A percentile compares a stretch with the other conserved stretches of the same genome.
phyloP scores from a whole-genome alignment of 352 stramenopile species.

The Phytophthora quininea region DNA sequence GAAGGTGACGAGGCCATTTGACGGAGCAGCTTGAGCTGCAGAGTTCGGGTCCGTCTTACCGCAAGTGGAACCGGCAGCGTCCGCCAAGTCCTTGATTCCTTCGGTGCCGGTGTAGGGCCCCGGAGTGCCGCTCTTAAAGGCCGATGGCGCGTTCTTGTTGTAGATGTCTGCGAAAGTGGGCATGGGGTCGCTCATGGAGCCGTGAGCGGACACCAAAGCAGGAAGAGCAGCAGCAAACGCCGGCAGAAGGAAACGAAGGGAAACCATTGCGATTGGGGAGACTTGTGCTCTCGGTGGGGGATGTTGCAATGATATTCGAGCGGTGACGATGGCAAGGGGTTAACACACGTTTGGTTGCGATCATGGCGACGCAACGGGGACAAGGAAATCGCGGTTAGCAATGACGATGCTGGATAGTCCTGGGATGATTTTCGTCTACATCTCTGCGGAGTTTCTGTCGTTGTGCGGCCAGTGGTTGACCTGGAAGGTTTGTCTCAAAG shows the following conservation, averaged over 20 bases:
- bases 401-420: neutral
- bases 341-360: neutral
- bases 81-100: constrained; percentile 33
- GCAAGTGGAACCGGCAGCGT: constrained; percentile 39
- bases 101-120: constrained; percentile 39
- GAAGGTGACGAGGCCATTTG: constrained; percentile 27
- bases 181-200: constrained; percentile 28
- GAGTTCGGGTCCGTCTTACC: constrained; percentile 41
- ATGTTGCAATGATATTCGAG: too few species aligned
- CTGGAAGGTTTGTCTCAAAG: neutral
- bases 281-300: neutral
- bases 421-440: neutral
- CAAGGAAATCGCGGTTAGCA: neutral
- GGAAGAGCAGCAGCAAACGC: constrained; percentile 2
- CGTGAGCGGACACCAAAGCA: constrained; percentile 15
- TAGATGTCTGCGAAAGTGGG: constrained; percentile 34
- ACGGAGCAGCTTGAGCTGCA: constrained; percentile 26
- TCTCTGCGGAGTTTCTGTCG: too few species aligned
- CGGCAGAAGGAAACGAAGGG: neutral
- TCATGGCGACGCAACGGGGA: neutral
- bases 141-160: constrained; percentile 37
- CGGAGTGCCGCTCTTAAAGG: constrained; percentile 25
- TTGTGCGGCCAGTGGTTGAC: neutral
- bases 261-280: constrained; percentile 1
- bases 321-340: too few species aligned